phyloP scores from a whole-genome alignment of 106 monocot species.

The Amphibolis antarctica region DNA sequence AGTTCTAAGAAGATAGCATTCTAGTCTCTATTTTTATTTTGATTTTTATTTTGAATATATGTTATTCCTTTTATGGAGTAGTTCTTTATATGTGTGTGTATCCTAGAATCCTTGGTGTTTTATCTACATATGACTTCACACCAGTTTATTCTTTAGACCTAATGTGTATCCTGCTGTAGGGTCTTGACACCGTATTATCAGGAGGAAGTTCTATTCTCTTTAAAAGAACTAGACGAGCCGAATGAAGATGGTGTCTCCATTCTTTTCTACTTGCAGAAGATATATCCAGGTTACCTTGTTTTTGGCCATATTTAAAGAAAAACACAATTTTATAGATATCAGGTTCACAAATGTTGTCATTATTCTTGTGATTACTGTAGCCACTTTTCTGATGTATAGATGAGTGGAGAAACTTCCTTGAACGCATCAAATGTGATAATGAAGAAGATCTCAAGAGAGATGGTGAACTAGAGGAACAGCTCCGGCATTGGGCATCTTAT shows the following conservation, averaged over 20 bases:
- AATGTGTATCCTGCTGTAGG: conserved; percentile 19
- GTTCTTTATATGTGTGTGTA: no score
- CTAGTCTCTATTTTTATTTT: neutral
- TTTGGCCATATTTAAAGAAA: no score
- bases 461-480: conserved; percentile 42
- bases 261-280: conserved; percentile 87
- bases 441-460: conserved; percentile 47
- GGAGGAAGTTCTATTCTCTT: conserved; percentile 80
- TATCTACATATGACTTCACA: no score
- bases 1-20: conserved; percentile 9
- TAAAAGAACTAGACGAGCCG: conserved; percentile 33
- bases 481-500: conserved; percentile 85
- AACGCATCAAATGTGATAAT: conserved; percentile 30
- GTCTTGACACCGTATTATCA: conserved; percentile 78
- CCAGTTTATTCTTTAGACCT: no score
- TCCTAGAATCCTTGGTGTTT: no score
- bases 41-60: neutral
- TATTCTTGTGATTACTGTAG: neutral
- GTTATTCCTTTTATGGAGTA: neutral
- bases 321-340: no score
- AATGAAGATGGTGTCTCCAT: conserved; percentile 98
- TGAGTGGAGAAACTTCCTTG: conserved; percentile 76
- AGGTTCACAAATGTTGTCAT: neutral
- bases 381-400: conserved; percentile 22
- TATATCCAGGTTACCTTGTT: conserved; percentile 60